Evolutionary conservation across 352 stramenopile species (phyloP), one percentile per base, ranked within the genome.

Genomic region (Globisporangium splendens): DNA sequence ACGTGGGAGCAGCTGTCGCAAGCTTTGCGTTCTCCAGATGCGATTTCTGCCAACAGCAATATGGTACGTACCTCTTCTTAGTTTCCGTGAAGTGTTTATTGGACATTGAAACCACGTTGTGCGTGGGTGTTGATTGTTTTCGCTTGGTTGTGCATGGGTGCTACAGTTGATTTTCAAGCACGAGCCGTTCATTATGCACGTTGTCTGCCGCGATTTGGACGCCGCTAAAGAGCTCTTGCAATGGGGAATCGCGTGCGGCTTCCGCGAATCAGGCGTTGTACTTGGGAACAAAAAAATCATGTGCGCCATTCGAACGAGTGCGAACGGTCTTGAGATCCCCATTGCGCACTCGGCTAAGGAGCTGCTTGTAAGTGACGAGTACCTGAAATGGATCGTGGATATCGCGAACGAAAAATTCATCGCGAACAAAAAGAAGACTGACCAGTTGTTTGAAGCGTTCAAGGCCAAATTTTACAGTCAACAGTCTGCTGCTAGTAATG

Each of bases 101-200:
- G n/a, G 46, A 35, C 13, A 20, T 51, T 15, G 1, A 28, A 22
- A 51, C 46, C 11, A 43, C 11, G 13, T 15, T 10, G 3, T 35
- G 10, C 28, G 28, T 35, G 28, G 28, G 10, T 35, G 14, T 17
- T 51, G 2, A 20, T 51, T 33, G 14, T 11, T 22, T 31, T 31
- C 24, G 20, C 17, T 18, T 22, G 10, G 15, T 22, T 51, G 46
- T 35, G 20, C 7, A 4, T 44, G 39, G 39, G 1, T 53, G 8
- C 0, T n/a, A 12, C 22, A 88, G 70, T 68, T 93, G 62, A 79
- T 95, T 42, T 89, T 97, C 66, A 96, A 97, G 66, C 78, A 93
- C 59, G 90, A 97, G 48, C 89, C 89, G 53, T 95, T 97, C 61
- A 95, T 97, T 56, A 91, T 98, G 79, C 90, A 98, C 72, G 85